These are phyloP conservation scores for Lepidium aucheri DNA, from an alignment of 345 rosid genomes.

Conservation along the genomic window DNA sequence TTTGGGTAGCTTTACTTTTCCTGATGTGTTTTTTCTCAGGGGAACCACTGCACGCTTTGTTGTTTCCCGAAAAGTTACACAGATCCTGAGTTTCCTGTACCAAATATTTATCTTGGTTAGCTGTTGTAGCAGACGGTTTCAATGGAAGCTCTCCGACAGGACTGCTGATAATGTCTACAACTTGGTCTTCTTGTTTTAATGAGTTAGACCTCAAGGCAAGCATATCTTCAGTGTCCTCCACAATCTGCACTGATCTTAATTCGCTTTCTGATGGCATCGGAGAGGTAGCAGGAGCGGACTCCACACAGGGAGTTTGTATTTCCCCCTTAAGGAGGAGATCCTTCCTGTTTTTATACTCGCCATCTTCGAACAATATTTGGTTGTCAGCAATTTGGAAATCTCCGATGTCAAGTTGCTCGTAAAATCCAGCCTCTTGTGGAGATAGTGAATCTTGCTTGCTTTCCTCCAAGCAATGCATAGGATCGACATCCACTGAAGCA, in stretches of 20 bases:
- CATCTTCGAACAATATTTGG: background rate
- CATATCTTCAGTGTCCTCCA: conserved; percentile 20
- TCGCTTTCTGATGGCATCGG: conserved; percentile 27
- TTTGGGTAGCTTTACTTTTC: conserved; percentile 30
- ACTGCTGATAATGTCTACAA: conserved; percentile 8
- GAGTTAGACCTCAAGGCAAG: conserved; percentile 18
- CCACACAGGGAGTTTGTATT: background rate
- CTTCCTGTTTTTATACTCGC: conserved; percentile 15
- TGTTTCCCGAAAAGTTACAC: conserved; percentile 26
- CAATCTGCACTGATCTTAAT: conserved; percentile 13
- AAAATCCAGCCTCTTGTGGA: background rate
- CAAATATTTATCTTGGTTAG: conserved; percentile 9
- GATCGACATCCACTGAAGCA: conserved; percentile 1
- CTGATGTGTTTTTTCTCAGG: conserved; percentile 33
- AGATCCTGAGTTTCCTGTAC: conserved; percentile 30
- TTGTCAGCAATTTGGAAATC: conserved; percentile 16
- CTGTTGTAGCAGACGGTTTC: conserved; percentile 25
- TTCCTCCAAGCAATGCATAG: conserved; percentile 13
- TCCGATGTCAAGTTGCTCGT: conserved; percentile 7
- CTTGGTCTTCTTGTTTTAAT: conserved; percentile 2
- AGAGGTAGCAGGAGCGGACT: conserved; percentile 1
- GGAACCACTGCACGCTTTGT: conserved; percentile 21
- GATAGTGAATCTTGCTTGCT: background rate
- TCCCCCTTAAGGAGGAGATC: conserved; percentile 19
- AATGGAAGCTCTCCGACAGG: conserved; percentile 20